Percentiles rank a stretch among this genome's conserved stretches.
These are phyloP conservation scores for Aspergillus sp. DNA, from an alignment of 2,329 filamentous ascomycete genomes.

Conservation along the genomic window DNA sequence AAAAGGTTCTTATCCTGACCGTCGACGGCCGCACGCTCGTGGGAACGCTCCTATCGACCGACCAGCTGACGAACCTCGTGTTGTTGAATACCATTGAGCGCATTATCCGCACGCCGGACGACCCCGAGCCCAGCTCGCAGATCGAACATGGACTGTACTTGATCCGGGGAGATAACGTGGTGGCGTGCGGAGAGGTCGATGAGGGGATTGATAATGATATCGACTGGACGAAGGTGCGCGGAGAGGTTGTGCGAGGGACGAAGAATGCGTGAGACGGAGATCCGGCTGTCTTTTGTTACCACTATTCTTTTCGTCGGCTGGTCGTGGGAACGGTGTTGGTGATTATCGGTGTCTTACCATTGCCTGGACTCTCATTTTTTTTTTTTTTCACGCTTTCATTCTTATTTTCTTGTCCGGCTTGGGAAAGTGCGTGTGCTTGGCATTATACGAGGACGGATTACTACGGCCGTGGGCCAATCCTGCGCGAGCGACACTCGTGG, in stretches of 20 bases:
- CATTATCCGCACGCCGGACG: conserved; percentile 79
- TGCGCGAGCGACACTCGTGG: too few relatives aligned
- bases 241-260: conserved; percentile 72
- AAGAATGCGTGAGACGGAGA: conserved; percentile 58
- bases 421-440: too few relatives aligned
- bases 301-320: neutral
- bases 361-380: neutral
- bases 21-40: conserved; percentile 82
- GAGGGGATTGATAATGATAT: conserved; percentile 84
- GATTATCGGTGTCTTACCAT: too few relatives aligned
- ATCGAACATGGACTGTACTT: conserved; percentile 83
- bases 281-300: neutral
- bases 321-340: neutral
- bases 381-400: neutral
- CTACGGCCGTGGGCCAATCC: too few relatives aligned
- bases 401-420: neutral
- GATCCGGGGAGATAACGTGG: conserved; percentile 90
- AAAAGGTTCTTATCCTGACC: conserved; percentile 86
- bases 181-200: conserved; percentile 81
- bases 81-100: conserved; percentile 78
- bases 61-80: conserved; percentile 89
- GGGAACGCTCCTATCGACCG: conserved; percentile 76
- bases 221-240: conserved; percentile 86
- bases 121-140: conserved; percentile 71
- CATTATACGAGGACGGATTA: too few relatives aligned